phyloP scores from a whole-genome alignment of 305 asterid species.

The Fraxinus sp. region DNA sequence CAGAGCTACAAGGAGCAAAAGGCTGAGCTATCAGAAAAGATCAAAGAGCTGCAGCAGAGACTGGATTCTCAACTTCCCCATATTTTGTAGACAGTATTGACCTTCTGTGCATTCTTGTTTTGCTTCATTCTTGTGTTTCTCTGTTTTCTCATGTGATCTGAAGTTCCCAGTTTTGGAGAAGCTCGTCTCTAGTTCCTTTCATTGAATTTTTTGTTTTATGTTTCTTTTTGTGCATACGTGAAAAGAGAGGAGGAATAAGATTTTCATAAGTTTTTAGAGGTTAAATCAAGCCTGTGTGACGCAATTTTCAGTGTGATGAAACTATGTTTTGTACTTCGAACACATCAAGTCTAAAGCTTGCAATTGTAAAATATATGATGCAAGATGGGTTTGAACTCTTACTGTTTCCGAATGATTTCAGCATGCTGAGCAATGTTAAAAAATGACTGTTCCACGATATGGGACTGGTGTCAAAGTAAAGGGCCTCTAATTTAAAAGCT shows the following conservation, averaged over 20 bases:
- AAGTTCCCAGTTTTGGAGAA: slow-evolving; percentile 19
- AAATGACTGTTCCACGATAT: neutral
- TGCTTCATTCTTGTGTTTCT: slow-evolving; percentile 25
- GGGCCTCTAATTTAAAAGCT: neutral
- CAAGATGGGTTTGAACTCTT: neutral
- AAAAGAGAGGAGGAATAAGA: neutral
- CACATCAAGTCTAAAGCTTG: neutral
- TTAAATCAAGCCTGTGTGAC: neutral
- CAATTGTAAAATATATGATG: neutral
- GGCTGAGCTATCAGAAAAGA: slow-evolving; percentile 41
- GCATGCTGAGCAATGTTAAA: neutral
- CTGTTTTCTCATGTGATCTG: slow-evolving; percentile 17
- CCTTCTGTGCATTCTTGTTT: slow-evolving; percentile 31
- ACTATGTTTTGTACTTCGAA: neutral
- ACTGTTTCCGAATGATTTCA: neutral
- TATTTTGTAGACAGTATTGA: slow-evolving; percentile 31
- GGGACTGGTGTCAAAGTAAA: neutral
- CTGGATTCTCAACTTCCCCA: slow-evolving; percentile 48
- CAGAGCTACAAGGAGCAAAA: slow-evolving; percentile 52
- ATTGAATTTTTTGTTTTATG: too few species aligned
- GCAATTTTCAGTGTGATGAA: neutral
- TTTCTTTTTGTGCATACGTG: slow-evolving; percentile 12
- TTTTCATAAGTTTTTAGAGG: neutral
- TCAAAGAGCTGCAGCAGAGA: slow-evolving; percentile 26
- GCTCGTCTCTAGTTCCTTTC: too few species aligned